These are phyloP conservation scores for Eremothecium sinecaudum DNA, from an alignment of 1,139 yeast species.

Conservation along the genomic window DNA sequence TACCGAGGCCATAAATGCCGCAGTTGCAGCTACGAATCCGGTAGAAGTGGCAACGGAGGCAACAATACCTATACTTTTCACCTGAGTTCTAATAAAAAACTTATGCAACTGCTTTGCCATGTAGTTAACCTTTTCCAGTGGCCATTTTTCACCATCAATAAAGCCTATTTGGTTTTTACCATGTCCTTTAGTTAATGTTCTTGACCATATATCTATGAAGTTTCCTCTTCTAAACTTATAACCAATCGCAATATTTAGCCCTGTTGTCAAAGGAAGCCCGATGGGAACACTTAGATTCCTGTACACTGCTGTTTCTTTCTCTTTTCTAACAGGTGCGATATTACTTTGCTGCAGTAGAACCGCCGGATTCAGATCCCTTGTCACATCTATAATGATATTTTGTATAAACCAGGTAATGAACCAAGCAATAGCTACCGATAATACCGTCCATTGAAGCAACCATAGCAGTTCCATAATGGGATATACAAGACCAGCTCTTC, in stretches of 20 bases:
- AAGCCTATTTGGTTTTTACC: slow-evolving; percentile 15
- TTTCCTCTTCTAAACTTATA: slow-evolving; percentile 63
- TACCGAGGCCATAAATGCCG: slow-evolving; percentile 28
- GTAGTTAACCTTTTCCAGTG: slow-evolving; percentile 24
- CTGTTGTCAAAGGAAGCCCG: slow-evolving; percentile 54
- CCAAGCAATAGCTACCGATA: background rate
- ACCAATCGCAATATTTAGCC: slow-evolving; percentile 52
- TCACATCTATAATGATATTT: slow-evolving; percentile 25
- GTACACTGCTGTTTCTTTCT: slow-evolving; percentile 54
- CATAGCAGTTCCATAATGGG: slow-evolving; percentile 1
- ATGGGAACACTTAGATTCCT: slow-evolving; percentile 56
- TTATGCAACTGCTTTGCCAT: slow-evolving; percentile 16
- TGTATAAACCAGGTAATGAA: slow-evolving; percentile 16
- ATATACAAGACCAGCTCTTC: too few species aligned
- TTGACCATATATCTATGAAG: slow-evolving; percentile 55
- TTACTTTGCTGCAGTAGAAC: slow-evolving; percentile 54
- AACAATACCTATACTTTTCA: slow-evolving; percentile 26
- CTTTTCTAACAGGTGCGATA: slow-evolving; percentile 46
- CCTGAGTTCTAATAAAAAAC: slow-evolving; percentile 12
- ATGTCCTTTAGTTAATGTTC: slow-evolving; percentile 28
- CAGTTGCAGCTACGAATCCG: slow-evolving; percentile 29
- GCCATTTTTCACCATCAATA: slow-evolving; percentile 6
- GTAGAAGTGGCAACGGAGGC: slow-evolving; percentile 20
- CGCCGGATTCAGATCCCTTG: slow-evolving; percentile 45
- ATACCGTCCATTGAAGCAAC: slow-evolving; percentile 2